phyloP scores from a whole-genome alignment of 2,329 filamentous ascomycete species.

The Ceratocystis huliohia region DNA sequence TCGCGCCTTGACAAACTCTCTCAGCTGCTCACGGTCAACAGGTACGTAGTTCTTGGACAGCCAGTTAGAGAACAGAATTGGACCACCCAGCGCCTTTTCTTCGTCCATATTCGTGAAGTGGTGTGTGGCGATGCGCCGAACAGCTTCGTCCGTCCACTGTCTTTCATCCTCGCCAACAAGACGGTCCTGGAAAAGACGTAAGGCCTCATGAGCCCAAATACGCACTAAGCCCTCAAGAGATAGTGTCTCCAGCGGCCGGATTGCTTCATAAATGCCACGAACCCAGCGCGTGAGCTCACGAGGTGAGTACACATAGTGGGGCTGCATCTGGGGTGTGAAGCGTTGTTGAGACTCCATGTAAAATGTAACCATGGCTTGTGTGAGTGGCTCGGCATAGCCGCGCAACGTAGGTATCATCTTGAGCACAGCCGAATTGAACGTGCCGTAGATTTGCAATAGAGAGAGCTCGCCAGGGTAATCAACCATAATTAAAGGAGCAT shows the following conservation, averaged over 20 bases:
- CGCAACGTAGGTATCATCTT: constrained; percentile 94
- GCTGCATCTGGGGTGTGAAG: constrained; percentile 93
- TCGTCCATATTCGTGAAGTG: constrained; percentile 95
- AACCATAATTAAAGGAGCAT: constrained; percentile 98
- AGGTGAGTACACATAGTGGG: constrained; percentile 97
- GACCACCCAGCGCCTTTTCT: constrained; percentile 72
- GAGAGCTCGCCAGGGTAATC: constrained; percentile 96
- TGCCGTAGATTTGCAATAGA: constrained; percentile 93
- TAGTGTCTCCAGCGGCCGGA: constrained; percentile 77
- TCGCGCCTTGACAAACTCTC: constrained; percentile 94
- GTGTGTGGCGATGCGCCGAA: constrained; percentile 74
- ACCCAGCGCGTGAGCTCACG: constrained; percentile 98
- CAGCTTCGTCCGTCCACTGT: constrained; percentile 83
- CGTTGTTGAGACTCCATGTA: constrained; percentile 88
- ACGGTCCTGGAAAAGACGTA: constrained; percentile 93
- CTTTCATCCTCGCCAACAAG: constrained; percentile 89
- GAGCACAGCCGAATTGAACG: constrained; percentile 89
- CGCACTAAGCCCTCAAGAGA: constrained; percentile 83
- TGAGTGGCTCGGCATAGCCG: constrained; percentile 86
- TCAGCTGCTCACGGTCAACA: constrained; percentile 84
- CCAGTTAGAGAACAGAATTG: constrained; percentile 98
- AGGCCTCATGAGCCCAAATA: constrained; percentile 95
- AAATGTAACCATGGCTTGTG: constrained; percentile 93
- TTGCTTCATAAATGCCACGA: constrained; percentile 91
- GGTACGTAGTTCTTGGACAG: constrained; percentile 97